Base-by-base conservation (phyloP, 257 asterid genomes). In the Prunella vulgaris region DNA sequence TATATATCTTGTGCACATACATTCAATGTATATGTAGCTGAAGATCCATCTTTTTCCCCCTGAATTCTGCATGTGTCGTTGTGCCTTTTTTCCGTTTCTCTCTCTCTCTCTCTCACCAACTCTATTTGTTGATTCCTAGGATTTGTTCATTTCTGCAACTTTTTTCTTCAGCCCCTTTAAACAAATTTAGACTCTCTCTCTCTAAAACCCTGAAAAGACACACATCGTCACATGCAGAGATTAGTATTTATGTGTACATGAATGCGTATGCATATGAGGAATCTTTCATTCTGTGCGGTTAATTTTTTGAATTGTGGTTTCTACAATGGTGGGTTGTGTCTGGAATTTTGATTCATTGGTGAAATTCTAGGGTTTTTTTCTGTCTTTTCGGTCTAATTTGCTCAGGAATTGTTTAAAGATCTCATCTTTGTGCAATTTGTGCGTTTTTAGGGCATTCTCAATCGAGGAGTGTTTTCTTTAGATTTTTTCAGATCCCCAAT, bases 1-100 rank as follows among this genome's bases (percentile, higher is more conserved):
- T 27, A 32, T 70, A 70, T 27, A 25, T 5, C 56, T 4, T 48
- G 2, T 44, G 15, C 71, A 62, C 35, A 25, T 56, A 48, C 15
- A 38, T 59, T 20, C 24, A 49, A 52, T 49, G 73, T 65, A 57
- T 62, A 71, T 66, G 70, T 77, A 63, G 75, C 78, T 72, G 66
- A 74, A 77, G 82, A 82, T 82, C 86, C 76, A 61, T 28, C 73
- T 30, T 81, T 76, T 81, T 76, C 56, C 37, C 77, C 69, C 69
- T 74, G 77, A 69, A 64, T 63, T 75, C 75, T 78, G 68, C 81
- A 75, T 72, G 77, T 67, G 76, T 75, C 72, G 67, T 21, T 66
- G 70, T 60, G 67, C 30, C 33, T 22, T 72, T 30, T 22, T 8
- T 33, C 32, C 49, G 28, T 48, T 14, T 30, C 56, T 13, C 12